These are phyloP conservation scores for Coniferiporia sulphurascens DNA, from an alignment of 1,284 basidiomycete species.

Conservation along the genomic window DNA sequence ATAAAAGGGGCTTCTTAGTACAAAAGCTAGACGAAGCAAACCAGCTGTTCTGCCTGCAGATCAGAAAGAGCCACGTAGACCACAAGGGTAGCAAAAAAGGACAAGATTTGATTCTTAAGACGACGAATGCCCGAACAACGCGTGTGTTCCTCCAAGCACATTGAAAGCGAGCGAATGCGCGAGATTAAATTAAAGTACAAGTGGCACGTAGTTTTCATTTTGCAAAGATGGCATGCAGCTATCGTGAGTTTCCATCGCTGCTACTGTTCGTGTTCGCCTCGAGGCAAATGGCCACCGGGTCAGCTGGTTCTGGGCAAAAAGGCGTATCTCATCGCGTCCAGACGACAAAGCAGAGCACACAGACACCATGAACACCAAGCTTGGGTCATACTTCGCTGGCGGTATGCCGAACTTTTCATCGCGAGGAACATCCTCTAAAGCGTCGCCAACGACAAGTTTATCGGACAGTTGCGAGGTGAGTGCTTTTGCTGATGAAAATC, in stretches of 20 bases:
- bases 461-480: constrained; percentile 42
- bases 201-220: background rate
- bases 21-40: background rate
- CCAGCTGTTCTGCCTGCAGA: background rate
- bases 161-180: background rate
- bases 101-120: constrained; percentile 8
- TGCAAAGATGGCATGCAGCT: background rate
- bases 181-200: background rate
- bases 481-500: background rate
- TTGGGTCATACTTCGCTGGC: background rate
- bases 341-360: background rate
- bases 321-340: background rate
- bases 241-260: background rate
- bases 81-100: background rate
- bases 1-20: background rate
- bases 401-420: background rate
- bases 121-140: background rate
- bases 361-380: background rate
- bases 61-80: background rate
- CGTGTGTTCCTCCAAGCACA: background rate
- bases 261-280: background rate
- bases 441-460: background rate
- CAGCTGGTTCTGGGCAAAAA: background rate
- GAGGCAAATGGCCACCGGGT: background rate
- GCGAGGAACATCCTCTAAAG: background rate